Percentiles rank a stretch among this genome's conserved stretches.
These are phyloP conservation scores for Penicillium sp. DNA, from an alignment of 2,329 filamentous ascomycete genomes.

Conservation along the genomic window DNA sequence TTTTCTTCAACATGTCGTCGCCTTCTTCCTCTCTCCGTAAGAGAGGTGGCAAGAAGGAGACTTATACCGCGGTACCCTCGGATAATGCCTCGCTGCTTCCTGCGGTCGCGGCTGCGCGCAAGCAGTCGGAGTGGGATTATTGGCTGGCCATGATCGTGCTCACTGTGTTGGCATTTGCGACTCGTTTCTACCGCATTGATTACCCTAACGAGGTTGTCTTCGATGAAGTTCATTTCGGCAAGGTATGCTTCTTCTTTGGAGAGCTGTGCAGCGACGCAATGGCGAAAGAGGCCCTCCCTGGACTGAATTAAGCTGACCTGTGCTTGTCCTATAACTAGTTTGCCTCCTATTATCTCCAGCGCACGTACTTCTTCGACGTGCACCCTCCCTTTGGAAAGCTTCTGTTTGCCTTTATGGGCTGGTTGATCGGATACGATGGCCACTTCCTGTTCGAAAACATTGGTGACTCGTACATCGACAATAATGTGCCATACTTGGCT, in stretches of 20 bases:
- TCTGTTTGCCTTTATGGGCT: slow-evolving; percentile 94
- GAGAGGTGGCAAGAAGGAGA: slow-evolving; percentile 50
- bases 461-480: slow-evolving; percentile 94
- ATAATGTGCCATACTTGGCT: slow-evolving; percentile 96
- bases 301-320: slow-evolving; percentile 31
- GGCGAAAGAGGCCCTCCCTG: slow-evolving; percentile 12
- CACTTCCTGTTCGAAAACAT: slow-evolving; percentile 99
- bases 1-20: slow-evolving; percentile 42
- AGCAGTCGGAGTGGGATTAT: slow-evolving; percentile 77
- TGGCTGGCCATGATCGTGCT: slow-evolving; percentile 77
- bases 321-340: slow-evolving; percentile 43
- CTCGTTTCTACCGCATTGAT: slow-evolving; percentile 93
- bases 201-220: slow-evolving; percentile 98
- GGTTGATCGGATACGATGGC: slow-evolving; percentile 96
- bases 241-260: slow-evolving; percentile 65
- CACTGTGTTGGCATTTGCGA: slow-evolving; percentile 83
- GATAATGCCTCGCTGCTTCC: slow-evolving; percentile 29
- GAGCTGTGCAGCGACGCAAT: background rate
- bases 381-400: slow-evolving; percentile 98
- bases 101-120: slow-evolving; percentile 26
- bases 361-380: slow-evolving; percentile 99
- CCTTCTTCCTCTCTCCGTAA: slow-evolving; percentile 49
- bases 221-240: slow-evolving; percentile 99
- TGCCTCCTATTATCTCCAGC: slow-evolving; percentile 80
- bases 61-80: slow-evolving; percentile 32